Evolutionary conservation across 129 eudicot species (phyloP).

Genomic region (Arctium minus): DNA sequence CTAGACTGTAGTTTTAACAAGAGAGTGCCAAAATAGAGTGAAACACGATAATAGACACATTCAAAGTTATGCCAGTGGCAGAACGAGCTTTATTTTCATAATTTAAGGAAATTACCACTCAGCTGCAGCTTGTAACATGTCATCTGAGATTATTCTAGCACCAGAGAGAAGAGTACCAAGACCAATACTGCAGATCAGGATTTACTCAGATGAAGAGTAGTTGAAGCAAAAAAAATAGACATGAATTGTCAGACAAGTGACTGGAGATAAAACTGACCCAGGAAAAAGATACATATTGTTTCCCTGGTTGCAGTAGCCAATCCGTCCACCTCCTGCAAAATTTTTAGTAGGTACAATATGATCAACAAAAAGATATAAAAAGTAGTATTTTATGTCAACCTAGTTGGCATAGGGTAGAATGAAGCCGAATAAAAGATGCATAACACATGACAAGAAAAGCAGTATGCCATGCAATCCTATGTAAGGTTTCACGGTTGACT

Average conservation of each 20-base stretch:
- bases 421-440: not conserved
- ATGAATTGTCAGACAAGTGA: not conserved
- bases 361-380: not conserved
- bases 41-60: not conserved
- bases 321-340: conserved; percentile 64
- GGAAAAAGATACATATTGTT: conserved; percentile 97
- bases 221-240: not conserved
- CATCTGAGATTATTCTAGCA: conserved; percentile 79
- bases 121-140: conserved; percentile 99
- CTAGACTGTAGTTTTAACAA: conserved; percentile 53
- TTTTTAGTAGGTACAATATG: not conserved
- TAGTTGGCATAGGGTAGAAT: not conserved
- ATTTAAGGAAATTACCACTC: conserved; percentile 58
- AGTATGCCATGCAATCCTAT: not conserved
- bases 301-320: conserved; percentile 94
- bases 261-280: conserved; percentile 52
- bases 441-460: not conserved
- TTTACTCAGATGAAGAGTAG: not conserved
- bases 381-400: not conserved
- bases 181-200: conserved; percentile 63
- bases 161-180: conserved; percentile 95
- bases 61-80: not conserved
- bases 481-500: not conserved
- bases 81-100: not conserved
- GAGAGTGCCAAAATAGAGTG: not conserved